Base-by-base conservation (phyloP, 1,284 basidiomycete genomes). In the Apiotrichum gamsii region DNA sequence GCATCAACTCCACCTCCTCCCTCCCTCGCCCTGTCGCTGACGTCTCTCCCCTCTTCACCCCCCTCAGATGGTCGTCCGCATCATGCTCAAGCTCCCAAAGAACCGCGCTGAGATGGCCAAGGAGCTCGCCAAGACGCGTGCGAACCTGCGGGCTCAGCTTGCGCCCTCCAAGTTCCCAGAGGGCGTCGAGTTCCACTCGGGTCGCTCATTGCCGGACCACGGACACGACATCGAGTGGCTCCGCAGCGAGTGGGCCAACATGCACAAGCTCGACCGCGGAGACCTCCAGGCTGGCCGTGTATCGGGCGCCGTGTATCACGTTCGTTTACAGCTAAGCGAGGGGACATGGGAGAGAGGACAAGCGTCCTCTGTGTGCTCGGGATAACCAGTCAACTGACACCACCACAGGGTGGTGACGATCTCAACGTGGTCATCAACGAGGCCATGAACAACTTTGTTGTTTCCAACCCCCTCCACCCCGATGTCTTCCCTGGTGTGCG, bases 401-500 rank as follows among this genome's bases (percentile, higher is more conserved):
- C 87, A n/a, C n/a, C n/a, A n/a, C 84, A 93, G 65, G 90, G 90
- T 13, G 88, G 87, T 5, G 80, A 84, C 11, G 88, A 91, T 40
- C 74, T 93, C 58, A 82, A 82, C 49, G 49, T 52, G 8, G 57
- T 75, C 36, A 74, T 74, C 58, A 61, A 55, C 37, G 63, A 72
- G 16, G 73, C 75, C 8, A 72, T 73, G 51, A 62, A 64, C 25
- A 64, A 62, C 51, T 75, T 74, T 44, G 48, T 72, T 23, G 56
- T 70, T 9, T 57, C 87, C 23, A 97, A 97, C 62, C 93, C 94
- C 1, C 77, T 97, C 3, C 94, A 97, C 63, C 91, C 94, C 0
- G 91, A 95, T 54, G 84, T 95, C 29, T 97, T 98, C 75, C 93
- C 94, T 1, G 74, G 77, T 0, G 76, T 97, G 5, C 80, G 94